Evolutionary conservation across 192 early-diverging fungal genomes (phyloP).

Genomic region (Coemansia sp.): DNA sequence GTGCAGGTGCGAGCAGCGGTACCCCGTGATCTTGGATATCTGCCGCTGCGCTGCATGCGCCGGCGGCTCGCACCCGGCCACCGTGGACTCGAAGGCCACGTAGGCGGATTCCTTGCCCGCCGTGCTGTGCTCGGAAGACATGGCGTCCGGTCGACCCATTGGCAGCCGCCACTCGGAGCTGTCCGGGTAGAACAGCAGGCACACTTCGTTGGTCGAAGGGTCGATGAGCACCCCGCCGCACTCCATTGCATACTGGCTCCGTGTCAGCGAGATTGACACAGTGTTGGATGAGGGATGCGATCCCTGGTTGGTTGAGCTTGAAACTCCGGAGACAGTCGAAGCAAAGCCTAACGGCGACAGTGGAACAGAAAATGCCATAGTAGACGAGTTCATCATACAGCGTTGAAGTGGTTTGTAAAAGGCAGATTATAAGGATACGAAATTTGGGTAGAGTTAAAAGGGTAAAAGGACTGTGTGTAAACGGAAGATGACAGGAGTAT

Average conservation of each 20-base stretch:
- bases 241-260: slow-evolving; percentile 38
- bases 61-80: slow-evolving; percentile 40
- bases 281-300: not conserved
- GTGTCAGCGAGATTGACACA: slow-evolving; percentile 23
- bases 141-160: slow-evolving; percentile 31
- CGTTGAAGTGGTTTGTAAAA: too few relatives aligned
- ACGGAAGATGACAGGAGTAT: too few relatives aligned
- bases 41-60: slow-evolving; percentile 38
- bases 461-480: too few relatives aligned
- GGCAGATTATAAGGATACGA: too few relatives aligned
- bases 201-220: slow-evolving; percentile 45
- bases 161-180: slow-evolving; percentile 52
- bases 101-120: not conserved
- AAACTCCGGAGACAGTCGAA: slow-evolving; percentile 1
- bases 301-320: too few relatives aligned
- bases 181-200: slow-evolving; percentile 49
- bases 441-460: too few relatives aligned
- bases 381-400: slow-evolving; percentile 3
- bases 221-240: slow-evolving; percentile 47
- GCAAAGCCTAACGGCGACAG: slow-evolving; percentile 1
- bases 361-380: not conserved
- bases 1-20: slow-evolving; percentile 48
- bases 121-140: slow-evolving; percentile 8
- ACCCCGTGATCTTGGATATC: slow-evolving; percentile 42
- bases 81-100: slow-evolving; percentile 22